Evolutionary conservation across 1,284 basidiomycete genomes (phyloP), one percentile per base, ranked within the genome.

Genomic region (Malassezia obtusa): DNA sequence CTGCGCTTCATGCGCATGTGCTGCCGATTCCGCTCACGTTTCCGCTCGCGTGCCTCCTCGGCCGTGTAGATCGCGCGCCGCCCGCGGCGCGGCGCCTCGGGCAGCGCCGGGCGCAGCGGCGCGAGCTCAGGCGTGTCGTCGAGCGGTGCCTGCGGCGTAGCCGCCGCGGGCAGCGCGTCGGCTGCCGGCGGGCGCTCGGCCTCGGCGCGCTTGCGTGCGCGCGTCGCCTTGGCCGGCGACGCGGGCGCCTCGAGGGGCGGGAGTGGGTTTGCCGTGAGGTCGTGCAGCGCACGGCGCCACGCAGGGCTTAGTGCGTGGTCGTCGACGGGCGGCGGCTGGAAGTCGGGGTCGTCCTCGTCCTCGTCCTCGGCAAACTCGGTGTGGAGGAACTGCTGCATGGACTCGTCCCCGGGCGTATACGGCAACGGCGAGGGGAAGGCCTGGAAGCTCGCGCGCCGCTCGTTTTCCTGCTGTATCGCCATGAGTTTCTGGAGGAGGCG

Each of bases 321-420:
- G 43, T 64, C 61, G 28, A 52, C 58, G 37, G 61, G 50, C 21
- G 62, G 45, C 14, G 63, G 63, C 36, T 63, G 53, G 47, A 64
- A 64, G 46, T 64, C 63, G 1, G 63, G 63, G 48, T 67, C 65
- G 41, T 67, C 65, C 22, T 65, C 63, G 24, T 67, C 65, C 38
- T 67, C 65, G 6, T 66, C 64, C 26, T 67, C 65, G 21, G 53
- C 38, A 32, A 65, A 62, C 31, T 57, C 56, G 3, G 64, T 58
- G 32, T 65, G 61, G 21, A 61, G 61, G 49, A 67, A 65, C 7
- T 21, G 40, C 40, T 17, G 15, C 25, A 26, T 11, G 24, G 2
- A 28, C 14, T 32, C 22, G 11, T 30, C 10, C 43, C 14, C 24
- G 14, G 43, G 43, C 30, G 43, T 45, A 22, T 22, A n/a, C 14